A percentile compares a stretch with the other conserved stretches of the same genome.
phyloP scores from a whole-genome alignment of 805 yeast species.

The Zygosaccharomyces bisporus region DNA sequence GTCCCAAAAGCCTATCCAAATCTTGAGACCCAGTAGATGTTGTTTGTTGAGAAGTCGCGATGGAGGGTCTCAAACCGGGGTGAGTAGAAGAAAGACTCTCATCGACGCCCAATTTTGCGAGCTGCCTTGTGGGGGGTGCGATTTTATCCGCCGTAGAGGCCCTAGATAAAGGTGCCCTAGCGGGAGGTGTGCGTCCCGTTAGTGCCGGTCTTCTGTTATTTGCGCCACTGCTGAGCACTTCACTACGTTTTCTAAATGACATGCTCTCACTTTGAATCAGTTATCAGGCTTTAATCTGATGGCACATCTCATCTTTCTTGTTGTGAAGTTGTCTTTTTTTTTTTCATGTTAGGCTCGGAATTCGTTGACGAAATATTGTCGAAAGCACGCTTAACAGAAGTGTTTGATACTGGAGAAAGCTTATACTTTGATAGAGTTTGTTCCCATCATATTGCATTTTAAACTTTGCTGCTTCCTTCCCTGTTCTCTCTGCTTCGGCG shows the following conservation, averaged over 20 bases:
- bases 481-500: background rate
- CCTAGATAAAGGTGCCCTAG: slow-evolving; percentile 4
- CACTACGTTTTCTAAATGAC: slow-evolving; percentile 61
- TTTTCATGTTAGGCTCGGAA: background rate
- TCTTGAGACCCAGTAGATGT: slow-evolving; percentile 78
- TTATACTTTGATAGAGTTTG: background rate
- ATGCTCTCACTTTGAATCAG: slow-evolving; percentile 27
- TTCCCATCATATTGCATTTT: too few relatives aligned
- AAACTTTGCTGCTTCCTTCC: background rate
- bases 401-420: background rate
- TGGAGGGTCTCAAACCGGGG: slow-evolving; percentile 73
- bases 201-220: slow-evolving; percentile 3
- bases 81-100: slow-evolving; percentile 23
- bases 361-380: too few relatives aligned
- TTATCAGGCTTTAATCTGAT: background rate
- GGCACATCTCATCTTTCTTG: background rate
- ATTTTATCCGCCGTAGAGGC: slow-evolving; percentile 1
- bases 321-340: background rate
- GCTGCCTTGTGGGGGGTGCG: slow-evolving; percentile 3
- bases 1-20: slow-evolving; percentile 69
- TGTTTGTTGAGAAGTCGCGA: slow-evolving; percentile 64
- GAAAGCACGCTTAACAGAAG: too few relatives aligned
- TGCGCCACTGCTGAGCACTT: slow-evolving; percentile 34
- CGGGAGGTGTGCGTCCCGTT: slow-evolving; percentile 2
- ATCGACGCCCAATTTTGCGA: background rate